Conservation (phyloP, 2,329 filamentous ascomycete genomes). For the Botrytis sinoallii region DNA sequence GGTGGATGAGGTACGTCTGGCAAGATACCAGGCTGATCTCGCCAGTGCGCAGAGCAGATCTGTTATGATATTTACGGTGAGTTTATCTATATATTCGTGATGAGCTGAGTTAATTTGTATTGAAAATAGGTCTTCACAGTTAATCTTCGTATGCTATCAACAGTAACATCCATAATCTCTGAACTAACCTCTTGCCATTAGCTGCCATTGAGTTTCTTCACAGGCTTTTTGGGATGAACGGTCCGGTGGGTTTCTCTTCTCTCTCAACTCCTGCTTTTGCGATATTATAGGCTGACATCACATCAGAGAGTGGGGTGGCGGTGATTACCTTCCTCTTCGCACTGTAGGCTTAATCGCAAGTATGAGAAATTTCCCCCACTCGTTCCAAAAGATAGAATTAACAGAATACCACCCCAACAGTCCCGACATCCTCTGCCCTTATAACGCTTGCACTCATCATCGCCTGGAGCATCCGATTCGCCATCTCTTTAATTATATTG, state of each 20-base stretch:
- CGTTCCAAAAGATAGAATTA: not conserved
- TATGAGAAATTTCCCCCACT: not conserved
- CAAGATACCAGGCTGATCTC: constrained; percentile 1
- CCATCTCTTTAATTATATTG: not conserved
- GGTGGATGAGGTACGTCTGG: not conserved
- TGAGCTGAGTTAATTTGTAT: not conserved
- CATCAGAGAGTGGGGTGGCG: not conserved
- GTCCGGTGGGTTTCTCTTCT: not conserved
- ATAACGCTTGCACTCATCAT: not conserved
- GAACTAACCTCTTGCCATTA: not conserved
- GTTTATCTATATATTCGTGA: not conserved
- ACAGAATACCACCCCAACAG: not conserved
- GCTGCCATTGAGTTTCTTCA: not conserved
- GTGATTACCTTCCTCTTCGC: not conserved
- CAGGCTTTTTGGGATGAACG: constrained; percentile 2
- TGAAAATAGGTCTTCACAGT: not conserved
- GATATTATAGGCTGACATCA: not conserved
- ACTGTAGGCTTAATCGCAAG: not conserved
- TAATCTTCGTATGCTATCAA: not conserved
- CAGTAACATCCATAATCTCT: not conserved
- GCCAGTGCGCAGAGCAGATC: not conserved
- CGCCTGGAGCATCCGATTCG: not conserved
- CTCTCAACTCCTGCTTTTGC: not conserved
- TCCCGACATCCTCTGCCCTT: not conserved
- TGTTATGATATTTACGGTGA: not conserved